A percentile compares a stretch with the other conserved stretches of the same genome.
phyloP scores from a whole-genome alignment of 352 stramenopile species.

The Globisporangium mamillatum region DNA sequence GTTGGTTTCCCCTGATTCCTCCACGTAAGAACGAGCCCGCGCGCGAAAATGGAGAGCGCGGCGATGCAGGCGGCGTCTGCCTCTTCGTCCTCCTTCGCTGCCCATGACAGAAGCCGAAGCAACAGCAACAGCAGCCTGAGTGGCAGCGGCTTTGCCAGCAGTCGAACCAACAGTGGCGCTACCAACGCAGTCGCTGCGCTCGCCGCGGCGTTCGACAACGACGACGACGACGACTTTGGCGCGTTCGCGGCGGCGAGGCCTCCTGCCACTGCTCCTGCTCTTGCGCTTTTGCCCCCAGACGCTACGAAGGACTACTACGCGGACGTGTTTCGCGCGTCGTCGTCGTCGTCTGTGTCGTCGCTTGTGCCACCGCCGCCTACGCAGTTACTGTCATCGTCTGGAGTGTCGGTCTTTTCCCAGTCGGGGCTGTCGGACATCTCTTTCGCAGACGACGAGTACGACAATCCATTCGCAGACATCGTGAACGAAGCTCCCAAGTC shows the following conservation, averaged over 20 bases:
- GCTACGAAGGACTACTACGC: constrained; percentile 32
- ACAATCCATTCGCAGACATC: constrained; percentile 23
- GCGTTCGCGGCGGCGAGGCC: constrained; percentile 38
- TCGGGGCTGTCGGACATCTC: constrained; percentile 11
- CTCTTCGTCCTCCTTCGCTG: background rate
- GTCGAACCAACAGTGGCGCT: background rate
- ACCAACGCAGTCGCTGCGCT: background rate
- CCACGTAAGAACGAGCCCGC: background rate
- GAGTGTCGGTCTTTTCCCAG: background rate
- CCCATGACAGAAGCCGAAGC: background rate
- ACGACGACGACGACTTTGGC: constrained; percentile 30
- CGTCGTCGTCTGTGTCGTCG: constrained; percentile 25
- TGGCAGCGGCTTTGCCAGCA: background rate
- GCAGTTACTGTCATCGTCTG: constrained; percentile 1
- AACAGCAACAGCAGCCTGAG: background rate
- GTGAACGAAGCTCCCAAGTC: constrained; percentile 16
- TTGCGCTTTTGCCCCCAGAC: constrained; percentile 8
- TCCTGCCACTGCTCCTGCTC: background rate
- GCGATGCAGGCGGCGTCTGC: background rate
- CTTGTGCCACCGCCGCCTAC: background rate
- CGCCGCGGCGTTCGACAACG: background rate
- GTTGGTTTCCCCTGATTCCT: constrained; percentile 8
- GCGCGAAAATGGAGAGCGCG: background rate
- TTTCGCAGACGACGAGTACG: constrained; percentile 21
- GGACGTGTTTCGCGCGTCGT: constrained; percentile 30